Percentiles rank a stretch among this genome's conserved stretches.
phyloP scores from a whole-genome alignment of 2,329 filamentous ascomycete species.

The Penicillium concentricum region DNA sequence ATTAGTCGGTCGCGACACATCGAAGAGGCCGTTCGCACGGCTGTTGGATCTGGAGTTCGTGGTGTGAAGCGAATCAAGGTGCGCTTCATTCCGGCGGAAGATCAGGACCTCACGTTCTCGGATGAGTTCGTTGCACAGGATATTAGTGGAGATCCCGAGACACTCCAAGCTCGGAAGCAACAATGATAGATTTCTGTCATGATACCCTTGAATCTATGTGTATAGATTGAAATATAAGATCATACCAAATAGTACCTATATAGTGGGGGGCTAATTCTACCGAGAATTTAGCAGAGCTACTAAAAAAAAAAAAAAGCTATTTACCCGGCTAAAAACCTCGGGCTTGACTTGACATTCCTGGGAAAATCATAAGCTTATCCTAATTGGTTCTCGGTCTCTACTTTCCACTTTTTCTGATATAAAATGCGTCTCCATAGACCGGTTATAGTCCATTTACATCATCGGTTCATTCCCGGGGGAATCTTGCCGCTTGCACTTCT shows the following conservation, averaged over 20 bases:
- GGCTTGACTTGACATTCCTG: neutral
- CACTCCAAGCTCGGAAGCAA: conserved; percentile 42
- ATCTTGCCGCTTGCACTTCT: conserved; percentile 8
- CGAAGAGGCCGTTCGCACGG: conserved; percentile 71
- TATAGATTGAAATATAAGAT: conserved; percentile 17
- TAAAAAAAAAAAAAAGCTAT: neutral
- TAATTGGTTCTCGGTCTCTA: conserved; percentile 3
- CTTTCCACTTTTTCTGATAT: neutral
- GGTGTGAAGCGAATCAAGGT: conserved; percentile 82
- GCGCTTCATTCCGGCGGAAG: conserved; percentile 73
- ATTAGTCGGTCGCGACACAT: conserved; percentile 66
- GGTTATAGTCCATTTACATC: conserved; percentile 20
- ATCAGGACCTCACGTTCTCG: conserved; percentile 57
- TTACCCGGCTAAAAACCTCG: conserved; percentile 7
- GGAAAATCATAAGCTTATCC: neutral
- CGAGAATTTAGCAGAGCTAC: conserved; percentile 16
- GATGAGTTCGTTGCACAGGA: conserved; percentile 77
- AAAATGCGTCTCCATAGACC: neutral
- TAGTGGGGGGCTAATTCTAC: conserved; percentile 14
- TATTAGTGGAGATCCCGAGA: conserved; percentile 58
- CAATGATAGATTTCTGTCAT: conserved; percentile 11
- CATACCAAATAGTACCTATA: neutral
- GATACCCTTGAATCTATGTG: conserved; percentile 23
- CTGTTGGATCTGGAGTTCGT: conserved; percentile 72
- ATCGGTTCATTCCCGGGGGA: conserved; percentile 13